Evolutionary conservation across 2,329 filamentous ascomycete genomes (phyloP).

Genomic region (Diaporthe sp.): DNA sequence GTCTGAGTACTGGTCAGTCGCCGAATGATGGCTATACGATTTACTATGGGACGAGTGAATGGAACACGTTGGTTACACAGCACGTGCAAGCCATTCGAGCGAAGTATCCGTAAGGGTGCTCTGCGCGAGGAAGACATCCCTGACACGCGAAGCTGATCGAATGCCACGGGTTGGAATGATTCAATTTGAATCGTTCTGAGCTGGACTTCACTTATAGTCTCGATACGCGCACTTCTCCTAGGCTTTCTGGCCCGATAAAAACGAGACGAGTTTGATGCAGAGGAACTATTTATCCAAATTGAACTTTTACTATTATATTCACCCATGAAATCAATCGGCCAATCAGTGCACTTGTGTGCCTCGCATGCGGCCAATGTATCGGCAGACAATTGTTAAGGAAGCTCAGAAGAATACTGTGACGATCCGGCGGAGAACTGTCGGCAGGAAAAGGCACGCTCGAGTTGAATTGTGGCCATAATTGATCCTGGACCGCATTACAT

Average conservation of each 20-base stretch:
- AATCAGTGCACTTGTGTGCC: too few relatives aligned
- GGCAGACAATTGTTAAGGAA: too few relatives aligned
- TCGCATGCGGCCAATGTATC: too few relatives aligned
- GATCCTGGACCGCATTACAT: neutral
- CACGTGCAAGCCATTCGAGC: conserved; percentile 34
- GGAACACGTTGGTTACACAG: conserved; percentile 36
- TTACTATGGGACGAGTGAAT: conserved; percentile 33
- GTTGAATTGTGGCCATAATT: neutral
- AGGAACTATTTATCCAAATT: neutral
- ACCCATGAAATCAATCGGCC: neutral
- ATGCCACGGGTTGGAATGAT: too few relatives aligned
- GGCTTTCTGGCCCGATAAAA: too few relatives aligned
- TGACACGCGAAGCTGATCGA: neutral
- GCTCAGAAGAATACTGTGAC: neutral
- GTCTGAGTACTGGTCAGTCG: conserved; percentile 36
- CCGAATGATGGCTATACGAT: conserved; percentile 39
- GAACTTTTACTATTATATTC: neutral
- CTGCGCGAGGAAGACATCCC: neutral
- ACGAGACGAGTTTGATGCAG: neutral
- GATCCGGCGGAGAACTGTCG: neutral
- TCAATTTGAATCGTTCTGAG: neutral
- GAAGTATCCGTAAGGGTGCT: neutral
- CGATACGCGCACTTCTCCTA: too few relatives aligned
- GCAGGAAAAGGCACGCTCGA: neutral
- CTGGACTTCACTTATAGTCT: neutral